These are phyloP conservation scores for Eucalyptus sideroxylon DNA, from an alignment of 345 rosid species.

Conservation along the genomic window DNA sequence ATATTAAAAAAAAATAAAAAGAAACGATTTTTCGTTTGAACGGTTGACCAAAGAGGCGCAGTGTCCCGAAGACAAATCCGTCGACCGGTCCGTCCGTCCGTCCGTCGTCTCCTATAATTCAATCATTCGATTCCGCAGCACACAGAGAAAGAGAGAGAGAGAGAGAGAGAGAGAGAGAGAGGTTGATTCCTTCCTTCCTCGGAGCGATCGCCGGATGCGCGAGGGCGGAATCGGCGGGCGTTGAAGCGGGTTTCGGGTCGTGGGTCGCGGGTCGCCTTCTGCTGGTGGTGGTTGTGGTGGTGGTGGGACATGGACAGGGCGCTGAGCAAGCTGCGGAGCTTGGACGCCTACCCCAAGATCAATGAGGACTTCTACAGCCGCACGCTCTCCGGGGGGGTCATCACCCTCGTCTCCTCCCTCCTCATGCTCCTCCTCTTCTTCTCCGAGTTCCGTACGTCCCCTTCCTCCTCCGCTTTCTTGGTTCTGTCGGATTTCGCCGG, in stretches of 20 bases:
- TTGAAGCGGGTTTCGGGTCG: not conserved
- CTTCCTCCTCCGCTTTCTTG: not conserved
- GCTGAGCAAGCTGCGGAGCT: conserved; percentile 40
- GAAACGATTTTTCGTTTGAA: not conserved
- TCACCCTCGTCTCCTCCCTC: conserved; percentile 60
- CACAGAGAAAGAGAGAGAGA: not conserved
- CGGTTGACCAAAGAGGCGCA: not conserved
- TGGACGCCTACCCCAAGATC: conserved; percentile 87
- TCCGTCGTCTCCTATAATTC: not conserved
- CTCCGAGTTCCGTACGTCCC: conserved; percentile 58
- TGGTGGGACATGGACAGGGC: conserved; percentile 19
- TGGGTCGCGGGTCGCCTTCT: not conserved
- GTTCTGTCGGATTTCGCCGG: not conserved
- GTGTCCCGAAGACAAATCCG: not conserved
- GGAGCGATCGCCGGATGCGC: not conserved
- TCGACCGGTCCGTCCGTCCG: not conserved
- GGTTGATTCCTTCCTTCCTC: not conserved
- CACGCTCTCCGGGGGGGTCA: conserved; percentile 76
- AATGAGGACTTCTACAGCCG: conserved; percentile 89
- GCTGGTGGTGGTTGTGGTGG: not conserved
- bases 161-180: not conserved
- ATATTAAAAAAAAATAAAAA: not conserved
- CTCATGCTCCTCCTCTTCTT: conserved; percentile 57
- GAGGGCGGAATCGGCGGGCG: not conserved
- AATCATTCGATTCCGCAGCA: not conserved